Percentiles rank a stretch among this genome's conserved stretches.
phyloP scores from a whole-genome alignment of 2,329 filamentous ascomycete genomes.

The Cladophialophora exuberans region DNA sequence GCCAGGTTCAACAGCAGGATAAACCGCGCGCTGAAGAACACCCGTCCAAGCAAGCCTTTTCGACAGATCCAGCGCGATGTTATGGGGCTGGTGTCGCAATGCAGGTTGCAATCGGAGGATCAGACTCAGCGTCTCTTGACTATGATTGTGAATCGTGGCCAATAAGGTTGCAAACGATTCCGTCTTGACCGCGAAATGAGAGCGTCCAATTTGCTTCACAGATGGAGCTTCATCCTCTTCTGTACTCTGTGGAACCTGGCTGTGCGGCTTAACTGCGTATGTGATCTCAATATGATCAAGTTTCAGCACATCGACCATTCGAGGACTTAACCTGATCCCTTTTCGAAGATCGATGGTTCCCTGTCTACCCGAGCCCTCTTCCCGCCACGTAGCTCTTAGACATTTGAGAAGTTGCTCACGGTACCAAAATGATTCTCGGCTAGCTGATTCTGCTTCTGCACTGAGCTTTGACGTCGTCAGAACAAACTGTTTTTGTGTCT shows the following conservation, averaged over 20 bases:
- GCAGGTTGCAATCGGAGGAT: slow-evolving; percentile 77
- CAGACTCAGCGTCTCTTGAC: slow-evolving; percentile 66
- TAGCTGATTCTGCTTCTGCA: slow-evolving; percentile 76
- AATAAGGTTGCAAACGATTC: slow-evolving; percentile 72
- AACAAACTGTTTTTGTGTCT: slow-evolving; percentile 88
- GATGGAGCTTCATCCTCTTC: slow-evolving; percentile 13
- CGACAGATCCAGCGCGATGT: slow-evolving; percentile 76
- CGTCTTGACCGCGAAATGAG: slow-evolving; percentile 52
- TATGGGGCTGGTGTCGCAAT: slow-evolving; percentile 71
- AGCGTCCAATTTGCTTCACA: slow-evolving; percentile 47
- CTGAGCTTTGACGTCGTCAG: slow-evolving; percentile 79
- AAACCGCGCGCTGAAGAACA: slow-evolving; percentile 72
- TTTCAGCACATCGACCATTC: slow-evolving; percentile 83
- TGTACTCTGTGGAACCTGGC: not conserved
- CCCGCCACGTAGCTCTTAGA: slow-evolving; percentile 73
- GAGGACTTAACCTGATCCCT: slow-evolving; percentile 66
- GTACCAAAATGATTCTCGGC: slow-evolving; percentile 88
- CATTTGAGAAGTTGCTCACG: slow-evolving; percentile 76
- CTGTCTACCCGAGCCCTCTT: slow-evolving; percentile 58
- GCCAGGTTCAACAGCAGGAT: slow-evolving; percentile 62
- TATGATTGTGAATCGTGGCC: slow-evolving; percentile 76
- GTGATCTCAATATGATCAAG: slow-evolving; percentile 75
- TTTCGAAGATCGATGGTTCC: slow-evolving; percentile 74
- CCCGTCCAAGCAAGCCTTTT: slow-evolving; percentile 85
- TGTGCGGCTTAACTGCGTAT: slow-evolving; percentile 45